phyloP scores from a whole-genome alignment of 2,329 filamentous ascomycete species.

The Corynespora cassiicola region DNA sequence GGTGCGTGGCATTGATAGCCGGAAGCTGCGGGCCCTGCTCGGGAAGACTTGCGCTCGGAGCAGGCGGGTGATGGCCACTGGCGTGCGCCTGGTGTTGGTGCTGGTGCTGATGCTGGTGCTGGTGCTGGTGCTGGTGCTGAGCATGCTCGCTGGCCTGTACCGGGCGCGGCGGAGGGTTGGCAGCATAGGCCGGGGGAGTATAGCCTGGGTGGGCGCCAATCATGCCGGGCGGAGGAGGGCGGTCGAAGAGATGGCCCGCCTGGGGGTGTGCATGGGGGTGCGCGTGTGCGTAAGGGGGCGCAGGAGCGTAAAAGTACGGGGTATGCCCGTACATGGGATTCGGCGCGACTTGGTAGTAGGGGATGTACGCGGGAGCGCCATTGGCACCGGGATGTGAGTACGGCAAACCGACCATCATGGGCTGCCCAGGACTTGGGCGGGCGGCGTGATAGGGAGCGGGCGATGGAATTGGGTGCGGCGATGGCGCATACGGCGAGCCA shows the following conservation, averaged over 20 bases:
- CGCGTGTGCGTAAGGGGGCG: background rate
- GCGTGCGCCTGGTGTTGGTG: slow-evolving; percentile 26
- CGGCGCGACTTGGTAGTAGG: too few relatives aligned
- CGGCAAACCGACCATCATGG: too few relatives aligned
- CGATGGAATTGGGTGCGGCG: slow-evolving; percentile 63
- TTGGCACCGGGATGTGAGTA: slow-evolving; percentile 50
- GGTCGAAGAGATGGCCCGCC: slow-evolving; percentile 32
- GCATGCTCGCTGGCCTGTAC: slow-evolving; percentile 49
- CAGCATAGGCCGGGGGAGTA: slow-evolving; percentile 41
- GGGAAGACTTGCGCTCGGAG: slow-evolving; percentile 25
- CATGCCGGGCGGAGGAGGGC: slow-evolving; percentile 48
- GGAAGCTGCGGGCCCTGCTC: slow-evolving; percentile 45
- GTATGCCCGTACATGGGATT: too few relatives aligned
- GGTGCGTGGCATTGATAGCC: slow-evolving; percentile 36
- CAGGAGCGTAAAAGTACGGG: background rate
- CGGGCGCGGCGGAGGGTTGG: slow-evolving; percentile 46
- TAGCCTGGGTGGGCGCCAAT: slow-evolving; percentile 35
- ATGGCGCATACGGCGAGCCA: slow-evolving; percentile 61
- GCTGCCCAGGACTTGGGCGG: slow-evolving; percentile 48
- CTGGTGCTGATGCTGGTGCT: slow-evolving; percentile 52
- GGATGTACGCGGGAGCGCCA: slow-evolving; percentile 52
- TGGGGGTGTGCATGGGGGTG: slow-evolving; percentile 24
- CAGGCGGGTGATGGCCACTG: slow-evolving; percentile 21
- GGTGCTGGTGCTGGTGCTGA: slow-evolving; percentile 55
- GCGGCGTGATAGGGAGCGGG: slow-evolving; percentile 56